Evolutionary conservation across 345 rosid species (phyloP), one percentile per base, ranked within the genome.

Genomic region (Gossypium herbaceum): DNA sequence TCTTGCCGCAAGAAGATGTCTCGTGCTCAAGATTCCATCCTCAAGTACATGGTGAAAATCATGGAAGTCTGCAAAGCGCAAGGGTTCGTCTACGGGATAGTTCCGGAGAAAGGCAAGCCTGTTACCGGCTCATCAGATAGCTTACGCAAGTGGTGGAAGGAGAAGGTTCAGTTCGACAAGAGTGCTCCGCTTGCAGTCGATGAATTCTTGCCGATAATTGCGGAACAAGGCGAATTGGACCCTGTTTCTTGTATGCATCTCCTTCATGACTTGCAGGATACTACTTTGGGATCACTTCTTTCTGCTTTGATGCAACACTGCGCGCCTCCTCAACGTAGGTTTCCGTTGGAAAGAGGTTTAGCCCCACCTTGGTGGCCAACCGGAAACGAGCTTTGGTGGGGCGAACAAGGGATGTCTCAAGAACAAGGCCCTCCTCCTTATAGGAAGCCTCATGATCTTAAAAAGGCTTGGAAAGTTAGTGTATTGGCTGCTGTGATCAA

Each of bases 341-440:
- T 89, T 73, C 92, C 92, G 0, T 50, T 89, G 3, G 91, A 87
- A n/a, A 83, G 65, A 68, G 90, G 94, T 6, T 58, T 86, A 52
- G 84, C 89, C 10, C 97, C 94, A 0, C 92, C 97, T 1, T 88
- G 97, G 97, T 89, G 97, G 94, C 92, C 94, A 1, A 78, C 77
- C 0, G 89, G 94, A 52, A 56, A 22, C 0, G 92, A 89, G 81
- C 9, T 72, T 0, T 86, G 97, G 97, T 89, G 94, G 97, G 94
- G 87, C 19, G 78, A 86, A 50, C 86, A 86, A 56, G 93, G 91
- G 20, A 7, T 19, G 11, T 69, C 88, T 0, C 50, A 71, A 12
- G 85, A 84, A 59, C 89, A 84, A 4, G 88, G 93, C 3, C 81
- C 82, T 0, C 98, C 97, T 1, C 97, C 91, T 2, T 88, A 88